These are phyloP conservation scores for Camillea tinctor DNA, from an alignment of 2,329 filamentous ascomycete genomes.

Conservation along the genomic window DNA sequence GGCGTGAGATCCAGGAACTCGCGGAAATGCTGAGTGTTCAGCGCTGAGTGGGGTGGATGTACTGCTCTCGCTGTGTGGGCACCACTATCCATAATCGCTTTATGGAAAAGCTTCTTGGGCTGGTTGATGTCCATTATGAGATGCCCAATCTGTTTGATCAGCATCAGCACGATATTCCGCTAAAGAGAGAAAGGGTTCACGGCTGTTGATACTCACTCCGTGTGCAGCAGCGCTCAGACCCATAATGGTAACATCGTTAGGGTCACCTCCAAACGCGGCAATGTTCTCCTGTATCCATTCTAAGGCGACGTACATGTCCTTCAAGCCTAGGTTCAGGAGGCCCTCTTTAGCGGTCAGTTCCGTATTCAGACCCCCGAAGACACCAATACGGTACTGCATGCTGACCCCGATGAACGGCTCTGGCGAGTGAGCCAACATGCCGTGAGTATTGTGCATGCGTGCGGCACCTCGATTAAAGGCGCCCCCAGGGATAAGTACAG, in stretches of 20 bases:
- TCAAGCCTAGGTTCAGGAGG: slow-evolving; percentile 31
- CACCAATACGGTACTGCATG: slow-evolving; percentile 49
- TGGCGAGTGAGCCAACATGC: slow-evolving; percentile 48
- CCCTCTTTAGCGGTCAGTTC: slow-evolving; percentile 49
- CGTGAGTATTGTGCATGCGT: slow-evolving; percentile 45
- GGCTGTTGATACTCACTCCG: neutral
- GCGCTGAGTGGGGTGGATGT: slow-evolving; percentile 24
- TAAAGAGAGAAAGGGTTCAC: neutral
- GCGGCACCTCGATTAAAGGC: slow-evolving; percentile 34
- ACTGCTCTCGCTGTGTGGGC: slow-evolving; percentile 31
- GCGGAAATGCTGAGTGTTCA: slow-evolving; percentile 30
- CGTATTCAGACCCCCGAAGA: slow-evolving; percentile 59
- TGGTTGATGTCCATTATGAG: slow-evolving; percentile 35
- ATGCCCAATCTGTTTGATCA: slow-evolving; percentile 26
- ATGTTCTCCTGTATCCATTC: slow-evolving; percentile 54
- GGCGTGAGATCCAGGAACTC: slow-evolving; percentile 32
- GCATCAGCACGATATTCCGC: neutral
- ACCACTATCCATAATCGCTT: slow-evolving; percentile 34
- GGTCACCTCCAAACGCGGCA: neutral
- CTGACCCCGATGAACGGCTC: slow-evolving; percentile 48
- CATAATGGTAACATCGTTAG: neutral
- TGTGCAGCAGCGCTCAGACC: neutral
- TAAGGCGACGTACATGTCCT: slow-evolving; percentile 36
- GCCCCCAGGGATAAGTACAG: slow-evolving; percentile 29
- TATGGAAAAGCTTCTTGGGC: slow-evolving; percentile 31